phyloP scores from a whole-genome alignment of 2,329 filamentous ascomycete species.

The Talaromyces atroroseus region DNA sequence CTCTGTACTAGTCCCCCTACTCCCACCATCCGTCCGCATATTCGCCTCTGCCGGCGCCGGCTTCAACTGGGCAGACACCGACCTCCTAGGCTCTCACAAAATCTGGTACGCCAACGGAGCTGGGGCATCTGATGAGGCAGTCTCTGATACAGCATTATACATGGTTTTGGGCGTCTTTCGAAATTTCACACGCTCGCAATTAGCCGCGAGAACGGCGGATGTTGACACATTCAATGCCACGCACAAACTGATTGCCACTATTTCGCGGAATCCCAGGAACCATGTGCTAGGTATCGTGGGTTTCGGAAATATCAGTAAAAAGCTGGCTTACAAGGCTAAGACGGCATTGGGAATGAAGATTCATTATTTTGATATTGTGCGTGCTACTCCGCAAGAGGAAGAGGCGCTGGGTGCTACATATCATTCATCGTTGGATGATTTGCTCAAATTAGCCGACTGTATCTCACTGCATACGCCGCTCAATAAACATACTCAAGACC shows the following conservation, averaged over 20 bases:
- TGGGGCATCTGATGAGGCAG: constrained; percentile 64
- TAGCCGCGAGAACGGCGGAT: constrained; percentile 48
- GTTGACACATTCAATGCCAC: constrained; percentile 50
- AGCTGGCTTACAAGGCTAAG: constrained; percentile 55
- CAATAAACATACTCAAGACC: constrained; percentile 29
- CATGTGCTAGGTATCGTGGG: constrained; percentile 63
- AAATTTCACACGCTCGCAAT: constrained; percentile 59
- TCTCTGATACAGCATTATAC: constrained; percentile 65
- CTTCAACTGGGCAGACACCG: constrained; percentile 59
- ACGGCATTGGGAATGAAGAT: constrained; percentile 63
- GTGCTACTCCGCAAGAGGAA: constrained; percentile 36
- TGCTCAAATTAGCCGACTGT: constrained; percentile 42
- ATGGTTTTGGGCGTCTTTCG: constrained; percentile 66
- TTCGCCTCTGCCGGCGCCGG: constrained; percentile 58
- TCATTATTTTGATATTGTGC: constrained; percentile 48
- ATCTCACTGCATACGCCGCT: constrained; percentile 45
- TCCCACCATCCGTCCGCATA: constrained; percentile 51
- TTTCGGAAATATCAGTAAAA: constrained; percentile 60
- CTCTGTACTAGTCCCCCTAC: constrained; percentile 49
- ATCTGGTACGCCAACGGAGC: constrained; percentile 64
- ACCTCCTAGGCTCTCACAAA: constrained; percentile 57
- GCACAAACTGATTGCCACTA: constrained; percentile 54
- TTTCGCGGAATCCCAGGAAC: constrained; percentile 59
- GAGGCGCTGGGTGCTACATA: constrained; percentile 35
- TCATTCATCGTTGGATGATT: constrained; percentile 38